These are phyloP conservation scores for Boletus semigastroideus DNA, from an alignment of 1,284 basidiomycete species.

Conservation along the genomic window DNA sequence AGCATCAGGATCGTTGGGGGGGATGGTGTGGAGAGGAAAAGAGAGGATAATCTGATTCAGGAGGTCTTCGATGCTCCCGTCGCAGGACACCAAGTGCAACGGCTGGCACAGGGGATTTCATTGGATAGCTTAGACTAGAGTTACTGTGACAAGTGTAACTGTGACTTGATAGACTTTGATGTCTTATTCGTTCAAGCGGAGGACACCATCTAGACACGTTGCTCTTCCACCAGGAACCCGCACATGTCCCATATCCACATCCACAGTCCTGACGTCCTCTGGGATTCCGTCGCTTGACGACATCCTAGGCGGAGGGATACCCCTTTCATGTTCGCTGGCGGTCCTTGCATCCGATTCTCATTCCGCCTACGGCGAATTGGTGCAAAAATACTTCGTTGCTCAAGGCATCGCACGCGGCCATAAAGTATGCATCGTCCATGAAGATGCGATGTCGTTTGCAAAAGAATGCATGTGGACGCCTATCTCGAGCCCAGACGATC, in stretches of 20 bases:
- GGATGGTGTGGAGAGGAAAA: slow-evolving; percentile 8
- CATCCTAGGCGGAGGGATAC: slow-evolving; percentile 90
- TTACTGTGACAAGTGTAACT: slow-evolving; percentile 16
- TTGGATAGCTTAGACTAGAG: slow-evolving; percentile 30
- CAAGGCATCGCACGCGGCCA: slow-evolving; percentile 83
- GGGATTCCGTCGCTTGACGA: slow-evolving; percentile 97
- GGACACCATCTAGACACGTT: slow-evolving; percentile 44
- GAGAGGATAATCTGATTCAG: neutral
- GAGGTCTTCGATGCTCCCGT: neutral
- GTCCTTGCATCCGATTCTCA: slow-evolving; percentile 81
- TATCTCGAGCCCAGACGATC: slow-evolving; percentile 27
- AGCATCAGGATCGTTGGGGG: slow-evolving; percentile 34
- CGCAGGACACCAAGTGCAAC: slow-evolving; percentile 4
- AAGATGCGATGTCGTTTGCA: slow-evolving; percentile 54
- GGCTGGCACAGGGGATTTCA: slow-evolving; percentile 19
- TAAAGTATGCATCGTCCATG: slow-evolving; percentile 65
- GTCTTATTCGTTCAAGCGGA: slow-evolving; percentile 83
- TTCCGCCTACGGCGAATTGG: slow-evolving; percentile 82
- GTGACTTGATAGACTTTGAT: slow-evolving; percentile 46
- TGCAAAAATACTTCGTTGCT: slow-evolving; percentile 86
- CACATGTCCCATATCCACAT: slow-evolving; percentile 58
- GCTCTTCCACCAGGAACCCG: slow-evolving; percentile 59
- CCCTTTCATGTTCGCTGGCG: slow-evolving; percentile 74
- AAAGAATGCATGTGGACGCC: slow-evolving; percentile 80
- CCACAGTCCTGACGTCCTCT: slow-evolving; percentile 73